Conservation (phyloP, 1,284 basidiomycete genomes). For the Ustilago xerochloae region DNA sequence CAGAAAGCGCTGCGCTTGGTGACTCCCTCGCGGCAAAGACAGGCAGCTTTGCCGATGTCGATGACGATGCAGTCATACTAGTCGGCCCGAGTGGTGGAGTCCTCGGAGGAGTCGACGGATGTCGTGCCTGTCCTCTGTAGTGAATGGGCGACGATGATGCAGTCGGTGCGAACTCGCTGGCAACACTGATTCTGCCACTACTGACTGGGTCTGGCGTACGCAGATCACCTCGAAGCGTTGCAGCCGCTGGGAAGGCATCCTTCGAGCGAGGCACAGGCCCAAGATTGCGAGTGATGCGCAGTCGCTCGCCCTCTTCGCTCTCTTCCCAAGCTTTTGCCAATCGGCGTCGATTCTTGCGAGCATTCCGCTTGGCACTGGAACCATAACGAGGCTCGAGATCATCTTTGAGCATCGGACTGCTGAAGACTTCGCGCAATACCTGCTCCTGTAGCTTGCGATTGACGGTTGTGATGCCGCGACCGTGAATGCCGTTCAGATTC, state of each 20-base stretch:
- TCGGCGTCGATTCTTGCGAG: slow-evolving; percentile 51
- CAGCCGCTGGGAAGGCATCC: slow-evolving; percentile 5
- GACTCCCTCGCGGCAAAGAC: slow-evolving; percentile 2
- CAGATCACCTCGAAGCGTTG: slow-evolving; percentile 6
- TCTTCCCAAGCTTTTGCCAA: slow-evolving; percentile 63
- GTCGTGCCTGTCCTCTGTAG: slow-evolving; percentile 35
- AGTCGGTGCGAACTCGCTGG: slow-evolving; percentile 37
- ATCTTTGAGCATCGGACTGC: slow-evolving; percentile 55
- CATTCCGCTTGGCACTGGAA: slow-evolving; percentile 44
- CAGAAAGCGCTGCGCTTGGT: slow-evolving; percentile 16
- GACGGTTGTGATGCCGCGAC: slow-evolving; percentile 65
- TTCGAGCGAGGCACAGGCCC: slow-evolving; percentile 12
- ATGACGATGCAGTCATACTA: slow-evolving; percentile 38
- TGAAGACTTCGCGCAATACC: slow-evolving; percentile 66
- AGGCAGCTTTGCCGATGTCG: slow-evolving; percentile 24
- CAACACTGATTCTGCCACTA: slow-evolving; percentile 43
- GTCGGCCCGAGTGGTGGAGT: slow-evolving; percentile 35
- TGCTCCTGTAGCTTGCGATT: slow-evolving; percentile 66
- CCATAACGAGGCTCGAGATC: slow-evolving; percentile 38
- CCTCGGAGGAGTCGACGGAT: slow-evolving; percentile 43
- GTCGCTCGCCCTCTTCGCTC: slow-evolving; percentile 55
- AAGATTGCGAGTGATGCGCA: slow-evolving; percentile 35
- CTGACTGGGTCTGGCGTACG: slow-evolving; percentile 35
- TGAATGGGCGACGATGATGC: slow-evolving; percentile 33
- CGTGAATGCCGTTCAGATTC: slow-evolving; percentile 46